phyloP scores from a whole-genome alignment of 176 grass and related monocot genomes.

The bread wheat (Triticum aestivum) region IWGSC_CS_RefSeq_v2.1 NC_057799.1:483799148-483799647 shows the following conservation, averaged over 20 bases:
- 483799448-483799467: conserved; percentile 60
- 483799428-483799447: conserved; percentile 56
- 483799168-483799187: neutral
- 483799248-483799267: neutral
- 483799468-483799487: conserved; percentile 50
- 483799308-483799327: conserved; percentile 11
- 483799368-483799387: conserved; percentile 11
- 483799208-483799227: neutral
- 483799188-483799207: neutral
- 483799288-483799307: neutral
- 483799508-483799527: conserved; percentile 1
- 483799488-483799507: conserved; percentile 41
- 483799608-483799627: neutral
- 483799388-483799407: neutral
- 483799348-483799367: neutral
- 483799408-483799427: conserved; percentile 42
- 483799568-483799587: neutral
- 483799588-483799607: neutral
- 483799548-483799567: neutral
- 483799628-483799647: neutral
- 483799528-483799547: neutral
- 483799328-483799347: neutral
- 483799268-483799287: neutral
- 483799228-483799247: neutral
- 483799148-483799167: neutral